Base-by-base conservation (phyloP, 192 early-diverging fungal species). In the Gigaspora rosea region DNA sequence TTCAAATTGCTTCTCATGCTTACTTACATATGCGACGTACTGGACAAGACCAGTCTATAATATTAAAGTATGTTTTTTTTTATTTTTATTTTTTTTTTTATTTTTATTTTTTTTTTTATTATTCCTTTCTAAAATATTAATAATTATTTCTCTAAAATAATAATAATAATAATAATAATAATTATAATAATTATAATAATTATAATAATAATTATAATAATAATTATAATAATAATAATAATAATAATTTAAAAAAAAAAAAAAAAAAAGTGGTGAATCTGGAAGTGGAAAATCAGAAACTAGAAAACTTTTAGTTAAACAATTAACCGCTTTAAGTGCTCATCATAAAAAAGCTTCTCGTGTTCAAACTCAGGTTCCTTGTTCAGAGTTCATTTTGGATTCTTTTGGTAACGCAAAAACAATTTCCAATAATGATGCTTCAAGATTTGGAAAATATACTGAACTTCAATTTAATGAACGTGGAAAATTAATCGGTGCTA, bases 401-500 rank as follows among this genome's bases (percentile, higher is more conserved):
- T 92, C 93, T 3, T 97, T 97, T 87, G 95, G 94, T 56, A 92
- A 95, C 66, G 94, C 95, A 52, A 90, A 90, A 78, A 95, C 95
- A 6, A 73, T 84, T 56, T 78, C 82, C 58, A 93, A 94, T 81
- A 80, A 85, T 68, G 92, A 95, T 81, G 94, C 95, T 8, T 95
- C 95, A 33, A 89, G 94, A 50, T 92, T 94, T 65, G 94, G 92
- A 12, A 88, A 91, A 68, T 96, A 94, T 76, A 92, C 91, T 5
- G 95, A 96, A 87, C 82, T 98, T 57, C 94, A 96, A 78, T 98
- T 95, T 78, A 94, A 96, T 80, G 93, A 94, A 80, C 90, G 94
- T n/a, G 94, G 95, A 10, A 91, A 92, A 52, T 88, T 96, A 74
- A 88, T 96, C 20, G 97, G 97, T 9, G 91, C 92, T 18, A 95